Evolutionary conservation across 805 yeast species (phyloP).

Genomic region (Phaffomyces thermotolerans): DNA sequence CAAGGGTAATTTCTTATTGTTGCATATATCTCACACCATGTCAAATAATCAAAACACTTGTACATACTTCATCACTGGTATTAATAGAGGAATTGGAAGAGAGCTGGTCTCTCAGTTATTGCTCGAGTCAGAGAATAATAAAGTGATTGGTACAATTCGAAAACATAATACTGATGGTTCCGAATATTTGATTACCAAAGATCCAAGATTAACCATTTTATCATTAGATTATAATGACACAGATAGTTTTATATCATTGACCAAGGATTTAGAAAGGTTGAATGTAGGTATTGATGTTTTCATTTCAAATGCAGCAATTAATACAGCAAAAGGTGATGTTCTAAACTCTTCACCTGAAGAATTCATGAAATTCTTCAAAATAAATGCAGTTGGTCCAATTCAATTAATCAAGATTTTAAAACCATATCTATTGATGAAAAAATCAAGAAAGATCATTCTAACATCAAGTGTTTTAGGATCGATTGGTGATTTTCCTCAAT

Average conservation of each 20-base stretch:
- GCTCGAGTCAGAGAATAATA: conserved; percentile 8
- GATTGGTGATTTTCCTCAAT: conserved; percentile 15
- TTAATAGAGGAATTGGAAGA: conserved; percentile 20
- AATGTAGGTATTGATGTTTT: conserved; percentile 27
- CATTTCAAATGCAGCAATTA: conserved; percentile 29
- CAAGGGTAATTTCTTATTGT: no score
- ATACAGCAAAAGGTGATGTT: conserved; percentile 15
- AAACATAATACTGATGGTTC: conserved; percentile 3
- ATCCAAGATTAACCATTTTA: conserved; percentile 17
- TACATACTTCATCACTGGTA: conserved; percentile 23
- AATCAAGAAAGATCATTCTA: conserved; percentile 25
- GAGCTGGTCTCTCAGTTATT: conserved; percentile 18
- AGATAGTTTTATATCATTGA: conserved; percentile 10
- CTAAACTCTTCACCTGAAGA: conserved; percentile 17
- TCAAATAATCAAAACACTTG: no score
- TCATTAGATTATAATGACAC: conserved; percentile 16
- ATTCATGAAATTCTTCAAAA: conserved; percentile 15
- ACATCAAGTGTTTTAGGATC: conserved; percentile 26
- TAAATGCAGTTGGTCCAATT: conserved; percentile 30
- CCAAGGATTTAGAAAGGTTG: conserved; percentile 15
- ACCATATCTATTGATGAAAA: conserved; percentile 22
- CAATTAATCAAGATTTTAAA: conserved; percentile 24
- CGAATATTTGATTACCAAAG: conserved; percentile 17
- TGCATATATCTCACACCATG: no score
- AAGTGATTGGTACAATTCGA: conserved; percentile 22